A percentile compares a stretch with the other conserved stretches of the same genome.
These are phyloP conservation scores for Magnaporthales sp. DNA, from an alignment of 2,329 filamentous ascomycete species.

Conservation along the genomic window DNA sequence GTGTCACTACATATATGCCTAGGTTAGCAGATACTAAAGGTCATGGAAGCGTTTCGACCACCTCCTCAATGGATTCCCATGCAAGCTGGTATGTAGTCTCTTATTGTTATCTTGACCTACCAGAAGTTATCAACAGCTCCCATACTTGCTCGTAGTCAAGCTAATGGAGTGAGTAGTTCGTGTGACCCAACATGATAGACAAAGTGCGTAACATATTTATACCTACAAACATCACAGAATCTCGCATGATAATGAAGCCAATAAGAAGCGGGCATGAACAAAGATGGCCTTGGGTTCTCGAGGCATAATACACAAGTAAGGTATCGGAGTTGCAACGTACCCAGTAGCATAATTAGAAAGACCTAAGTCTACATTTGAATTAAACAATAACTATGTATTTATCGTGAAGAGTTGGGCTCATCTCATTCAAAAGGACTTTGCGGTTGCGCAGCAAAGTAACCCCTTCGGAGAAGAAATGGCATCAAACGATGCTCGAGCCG, in stretches of 20 bases:
- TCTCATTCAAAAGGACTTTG: constrained; percentile 35
- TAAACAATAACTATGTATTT: not conserved
- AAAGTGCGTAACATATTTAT: no score
- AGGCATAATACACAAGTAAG: not conserved
- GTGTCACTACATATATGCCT: not conserved
- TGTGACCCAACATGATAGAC: not conserved
- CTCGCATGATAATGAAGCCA: not conserved
- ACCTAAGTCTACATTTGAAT: not conserved
- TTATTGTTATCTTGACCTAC: not conserved
- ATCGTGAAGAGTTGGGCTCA: not conserved
- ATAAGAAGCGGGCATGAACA: not conserved
- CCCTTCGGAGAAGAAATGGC: constrained; percentile 30
- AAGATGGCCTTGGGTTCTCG: not conserved
- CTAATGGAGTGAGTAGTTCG: not conserved
- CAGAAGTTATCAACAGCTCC: not conserved
- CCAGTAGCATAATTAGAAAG: not conserved
- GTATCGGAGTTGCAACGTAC: not conserved
- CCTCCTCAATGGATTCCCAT: not conserved
- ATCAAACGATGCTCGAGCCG: constrained; percentile 35
- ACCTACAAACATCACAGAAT: no score
- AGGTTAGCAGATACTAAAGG: not conserved
- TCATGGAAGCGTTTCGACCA: not conserved
- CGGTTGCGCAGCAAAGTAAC: constrained; percentile 32
- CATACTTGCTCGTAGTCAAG: not conserved
- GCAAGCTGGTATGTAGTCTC: not conserved